Percentiles rank a stretch among this genome's conserved stretches.
Conservation (phyloP, 129 eudicot genomes). For the Silybum marianum region DNA sequence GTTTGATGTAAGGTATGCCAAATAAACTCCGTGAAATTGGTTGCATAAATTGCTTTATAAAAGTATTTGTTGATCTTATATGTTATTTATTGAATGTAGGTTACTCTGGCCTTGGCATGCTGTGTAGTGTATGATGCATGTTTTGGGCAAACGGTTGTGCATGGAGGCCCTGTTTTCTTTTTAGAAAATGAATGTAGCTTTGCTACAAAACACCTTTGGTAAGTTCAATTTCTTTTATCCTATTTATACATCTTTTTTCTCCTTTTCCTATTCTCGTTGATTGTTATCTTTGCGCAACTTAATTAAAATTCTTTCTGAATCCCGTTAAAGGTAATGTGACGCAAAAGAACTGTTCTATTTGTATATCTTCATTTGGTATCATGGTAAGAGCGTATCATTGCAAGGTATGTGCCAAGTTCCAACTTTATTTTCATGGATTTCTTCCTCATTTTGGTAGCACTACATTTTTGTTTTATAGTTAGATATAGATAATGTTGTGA, state of each 20-base stretch:
- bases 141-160: too few relatives aligned
- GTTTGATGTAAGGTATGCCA: conserved; percentile 69
- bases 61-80: conserved; percentile 3
- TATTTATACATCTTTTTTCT: background rate
- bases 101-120: conserved; percentile 82
- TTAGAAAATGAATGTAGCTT: conserved; percentile 75
- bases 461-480: too few relatives aligned
- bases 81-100: conserved; percentile 35
- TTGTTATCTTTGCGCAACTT: conserved; percentile 5
- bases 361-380: conserved; percentile 70
- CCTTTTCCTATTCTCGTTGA: background rate
- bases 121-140: conserved; percentile 84
- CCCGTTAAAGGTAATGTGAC: conserved; percentile 83
- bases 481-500: too few relatives aligned
- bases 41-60: background rate
- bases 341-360: conserved; percentile 67
- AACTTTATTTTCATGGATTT: background rate
- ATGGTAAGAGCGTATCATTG: conserved; percentile 70
- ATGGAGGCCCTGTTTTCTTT: too few relatives aligned
- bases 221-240: conserved; percentile 20
- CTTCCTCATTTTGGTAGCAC: background rate
- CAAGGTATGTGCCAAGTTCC: conserved; percentile 49
- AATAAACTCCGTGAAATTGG: conserved; percentile 8
- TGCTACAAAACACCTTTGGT: conserved; percentile 63
- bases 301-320: conserved; percentile 37